Base-by-base conservation (phyloP, 768 basidiomycete genomes). In the Symmetrospora coprosmae region DNA sequence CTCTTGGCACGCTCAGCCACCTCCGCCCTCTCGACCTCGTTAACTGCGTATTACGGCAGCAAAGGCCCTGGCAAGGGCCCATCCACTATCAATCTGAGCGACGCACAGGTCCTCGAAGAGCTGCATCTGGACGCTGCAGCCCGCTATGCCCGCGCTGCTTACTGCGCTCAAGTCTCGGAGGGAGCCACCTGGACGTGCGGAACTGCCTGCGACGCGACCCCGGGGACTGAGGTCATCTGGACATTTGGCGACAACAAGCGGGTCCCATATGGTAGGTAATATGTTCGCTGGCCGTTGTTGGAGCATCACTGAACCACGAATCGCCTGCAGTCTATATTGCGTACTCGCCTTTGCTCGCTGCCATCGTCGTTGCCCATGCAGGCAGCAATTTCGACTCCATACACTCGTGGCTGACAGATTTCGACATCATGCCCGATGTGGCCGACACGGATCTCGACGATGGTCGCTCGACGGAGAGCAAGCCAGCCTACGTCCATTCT, bases 381-480 rank as follows among this genome's bases (percentile, higher is more conserved):
- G 49, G 49, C 6, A 50, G 23, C 19, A 50, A 50, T 19, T 50
- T 50, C 49, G 23, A 50, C 21, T 50, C 49, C 19, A n/a, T 33
- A 16, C 8, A 50, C 5, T 50, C 49, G 9, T 50, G 49, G 49
- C 6, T 50, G 3, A 31, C 49, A 9, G 49, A 50, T 50, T 9
- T 34, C 13, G 21, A 30, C 19, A 21, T 50, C 27, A 21, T 27
- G 19, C 49, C 31, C 9, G 23, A 34, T 14, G 21, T 35, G 16
- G 19, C 31, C 23, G 49, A 50, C 49, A 31, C 23, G 11, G 8
- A 34, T n/a, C n/a, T n/a, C n/a, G n/a, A n/a, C n/a, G n/a, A n/a
- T n/a, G n/a, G n/a, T n/a, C n/a, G n/a, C n/a, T n/a, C n/a, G n/a
- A n/a, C n/a, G n/a, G n/a, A n/a, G n/a, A n/a, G n/a, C n/a, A n/a